Conservation (phyloP, 139 green algal species). For the Volvox reticuliferus region DNA sequence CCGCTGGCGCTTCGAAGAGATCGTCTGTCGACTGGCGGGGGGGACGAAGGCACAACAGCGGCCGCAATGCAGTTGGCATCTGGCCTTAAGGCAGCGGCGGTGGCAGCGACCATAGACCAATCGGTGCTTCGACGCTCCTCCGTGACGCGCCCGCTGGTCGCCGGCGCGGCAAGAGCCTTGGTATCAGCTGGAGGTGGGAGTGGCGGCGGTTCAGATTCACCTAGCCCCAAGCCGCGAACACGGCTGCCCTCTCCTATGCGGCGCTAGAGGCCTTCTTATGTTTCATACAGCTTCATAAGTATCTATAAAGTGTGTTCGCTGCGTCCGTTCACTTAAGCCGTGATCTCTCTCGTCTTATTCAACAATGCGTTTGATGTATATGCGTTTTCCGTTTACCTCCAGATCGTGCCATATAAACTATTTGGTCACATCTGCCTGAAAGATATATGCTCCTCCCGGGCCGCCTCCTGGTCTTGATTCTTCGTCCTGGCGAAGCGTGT, state of each 20-base stretch:
- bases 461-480: too few species aligned
- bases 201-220: neutral
- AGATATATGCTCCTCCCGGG: too few species aligned
- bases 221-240: slow-evolving; percentile 6
- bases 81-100: neutral
- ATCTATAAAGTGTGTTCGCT: too few species aligned
- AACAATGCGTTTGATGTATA: too few species aligned
- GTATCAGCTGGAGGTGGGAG: neutral
- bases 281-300: too few species aligned
- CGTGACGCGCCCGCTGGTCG: neutral
- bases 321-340: too few species aligned
- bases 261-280: neutral
- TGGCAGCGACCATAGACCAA: neutral
- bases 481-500: too few species aligned
- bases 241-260: slow-evolving; percentile 11
- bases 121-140: too few species aligned
- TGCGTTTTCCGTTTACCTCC: too few species aligned
- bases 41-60: neutral
- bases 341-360: too few species aligned
- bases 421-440: too few species aligned
- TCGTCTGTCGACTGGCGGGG: neutral
- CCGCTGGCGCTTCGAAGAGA: neutral
- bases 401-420: too few species aligned
- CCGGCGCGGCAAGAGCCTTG: neutral
- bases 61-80: neutral